Base-by-base conservation (phyloP, 2,329 filamentous ascomycete species). In the Xylaria hypoxylon region DNA sequence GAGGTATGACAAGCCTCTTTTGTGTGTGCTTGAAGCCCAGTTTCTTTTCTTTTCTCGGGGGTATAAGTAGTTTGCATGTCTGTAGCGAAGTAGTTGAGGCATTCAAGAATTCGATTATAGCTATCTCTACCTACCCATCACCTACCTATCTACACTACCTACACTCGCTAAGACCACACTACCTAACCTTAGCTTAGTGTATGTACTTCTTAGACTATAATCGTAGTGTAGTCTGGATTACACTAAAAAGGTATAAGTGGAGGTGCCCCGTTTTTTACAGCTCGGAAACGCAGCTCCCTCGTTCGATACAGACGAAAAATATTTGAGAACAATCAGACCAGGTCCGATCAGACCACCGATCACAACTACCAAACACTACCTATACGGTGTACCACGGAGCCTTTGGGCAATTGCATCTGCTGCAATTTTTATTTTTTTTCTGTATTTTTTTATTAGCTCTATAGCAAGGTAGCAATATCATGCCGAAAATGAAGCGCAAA, bases 401-500 rank as follows among this genome's bases (percentile, higher is more conserved):
- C 33, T 15, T 40, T 15, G n/a, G 31, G 10, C 15, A 19, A 47
- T 65, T 40, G 19, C 8, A 44, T 44, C 5, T 6, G 31, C 19
- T 38, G 51, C 19, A 2, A 24, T 22, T 3, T 19, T 19, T 35
- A n/a, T n/a, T 11, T 13, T 35, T 13, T 35, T 35, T 35, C 3
- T 35, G 15, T 15, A 15, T 11, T 38, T 38, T 4, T 10, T 38
- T 10, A 15, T 38, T 59, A 63, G 28, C 26, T 61, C 6, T 15
- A 42, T 26, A 28, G 33, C 59, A 6, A 51, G 50, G 22, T 5
- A 22, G 28, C 59, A 74, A 76, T 74, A 75, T 64, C 50, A 26
- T 53, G 26, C n/a, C 48, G 72, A 80, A 80, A 70, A 87, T 87
- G 85, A 89, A 89, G 80, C 85, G 87, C 80, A 89, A 89, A 77